These are phyloP conservation scores for Saturnispora diversa DNA, from an alignment of 805 yeast species.

Conservation along the genomic window DNA sequence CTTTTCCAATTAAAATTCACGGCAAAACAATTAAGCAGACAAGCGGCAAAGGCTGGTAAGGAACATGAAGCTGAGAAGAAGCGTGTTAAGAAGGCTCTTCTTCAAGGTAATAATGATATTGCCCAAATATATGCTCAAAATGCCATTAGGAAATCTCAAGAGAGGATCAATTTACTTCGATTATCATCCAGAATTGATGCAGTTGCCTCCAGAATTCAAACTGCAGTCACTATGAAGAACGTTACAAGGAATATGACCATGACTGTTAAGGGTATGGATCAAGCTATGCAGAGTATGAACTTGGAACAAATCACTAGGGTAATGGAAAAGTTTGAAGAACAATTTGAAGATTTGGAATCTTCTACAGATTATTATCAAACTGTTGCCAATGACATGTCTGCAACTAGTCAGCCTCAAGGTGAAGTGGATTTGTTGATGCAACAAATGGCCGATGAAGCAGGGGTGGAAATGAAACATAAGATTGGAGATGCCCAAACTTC, in stretches of 20 bases:
- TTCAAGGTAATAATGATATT: slow-evolving; percentile 81
- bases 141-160: slow-evolving; percentile 87
- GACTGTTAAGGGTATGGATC: slow-evolving; percentile 93
- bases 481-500: slow-evolving; percentile 55
- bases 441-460: slow-evolving; percentile 96
- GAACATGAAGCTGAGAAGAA: slow-evolving; percentile 84
- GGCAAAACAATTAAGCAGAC: slow-evolving; percentile 84
- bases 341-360: slow-evolving; percentile 93
- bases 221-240: slow-evolving; percentile 95
- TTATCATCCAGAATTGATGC: slow-evolving; percentile 90
- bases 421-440: slow-evolving; percentile 86
- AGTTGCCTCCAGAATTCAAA: slow-evolving; percentile 90
- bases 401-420: slow-evolving; percentile 87
- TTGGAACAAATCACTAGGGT: slow-evolving; percentile 85
- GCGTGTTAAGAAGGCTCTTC: slow-evolving; percentile 81
- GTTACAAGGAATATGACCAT: slow-evolving; percentile 91
- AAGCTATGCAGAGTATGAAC: slow-evolving; percentile 92
- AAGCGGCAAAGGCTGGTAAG: slow-evolving; percentile 82
- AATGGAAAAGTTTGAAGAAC: slow-evolving; percentile 95
- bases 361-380: slow-evolving; percentile 87
- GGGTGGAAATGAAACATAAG: slow-evolving; percentile 82
- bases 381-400: slow-evolving; percentile 82
- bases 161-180: slow-evolving; percentile 69
- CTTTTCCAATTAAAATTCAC: slow-evolving; percentile 74
- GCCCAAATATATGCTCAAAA: slow-evolving; percentile 93